phyloP scores from a whole-genome alignment of 2,329 filamentous ascomycete species.

The Macrophomina pseudophaseolina region DNA sequence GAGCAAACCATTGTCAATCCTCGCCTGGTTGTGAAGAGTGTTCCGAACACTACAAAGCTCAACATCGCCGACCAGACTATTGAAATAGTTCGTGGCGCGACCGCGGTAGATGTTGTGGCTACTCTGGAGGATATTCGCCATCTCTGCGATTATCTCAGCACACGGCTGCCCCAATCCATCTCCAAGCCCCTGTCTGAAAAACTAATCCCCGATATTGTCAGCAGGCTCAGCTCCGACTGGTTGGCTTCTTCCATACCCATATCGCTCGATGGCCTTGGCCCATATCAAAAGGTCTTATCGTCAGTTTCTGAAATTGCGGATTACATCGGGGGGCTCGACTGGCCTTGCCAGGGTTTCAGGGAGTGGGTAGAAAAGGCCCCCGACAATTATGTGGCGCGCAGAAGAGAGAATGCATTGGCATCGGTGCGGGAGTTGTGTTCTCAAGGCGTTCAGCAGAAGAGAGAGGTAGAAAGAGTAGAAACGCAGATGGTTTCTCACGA shows the following conservation, averaged over 20 bases:
- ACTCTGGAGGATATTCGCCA: constrained; percentile 40
- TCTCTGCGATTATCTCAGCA: constrained; percentile 54
- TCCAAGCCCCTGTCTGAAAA: constrained; percentile 65
- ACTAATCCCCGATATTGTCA: constrained; percentile 72
- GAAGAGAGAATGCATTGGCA: constrained; percentile 79
- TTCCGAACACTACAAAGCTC: constrained; percentile 41
- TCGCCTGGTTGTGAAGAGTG: constrained; percentile 54
- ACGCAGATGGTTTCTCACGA: constrained; percentile 77
- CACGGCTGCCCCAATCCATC: constrained; percentile 56
- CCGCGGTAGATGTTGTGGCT: constrained; percentile 37
- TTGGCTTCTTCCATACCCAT: constrained; percentile 77
- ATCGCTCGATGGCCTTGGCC: constrained; percentile 70
- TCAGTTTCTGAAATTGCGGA: constrained; percentile 68
- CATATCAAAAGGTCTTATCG: constrained; percentile 73
- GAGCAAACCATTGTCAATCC: constrained; percentile 66
- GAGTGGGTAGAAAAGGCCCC: constrained; percentile 84
- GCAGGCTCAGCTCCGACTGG: constrained; percentile 73
- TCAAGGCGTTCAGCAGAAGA: constrained; percentile 68
- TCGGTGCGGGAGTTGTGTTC: constrained; percentile 72
- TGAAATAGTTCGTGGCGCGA: constrained; percentile 35
- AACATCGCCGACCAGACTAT: constrained; percentile 43
- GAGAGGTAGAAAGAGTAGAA: constrained; percentile 81
- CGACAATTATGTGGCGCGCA: constrained; percentile 82
- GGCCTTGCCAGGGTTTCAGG: constrained; percentile 67
- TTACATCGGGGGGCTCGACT: constrained; percentile 65